Conservation (phyloP, 1,284 basidiomycete species). For the Ustilago esculenta region DNA sequence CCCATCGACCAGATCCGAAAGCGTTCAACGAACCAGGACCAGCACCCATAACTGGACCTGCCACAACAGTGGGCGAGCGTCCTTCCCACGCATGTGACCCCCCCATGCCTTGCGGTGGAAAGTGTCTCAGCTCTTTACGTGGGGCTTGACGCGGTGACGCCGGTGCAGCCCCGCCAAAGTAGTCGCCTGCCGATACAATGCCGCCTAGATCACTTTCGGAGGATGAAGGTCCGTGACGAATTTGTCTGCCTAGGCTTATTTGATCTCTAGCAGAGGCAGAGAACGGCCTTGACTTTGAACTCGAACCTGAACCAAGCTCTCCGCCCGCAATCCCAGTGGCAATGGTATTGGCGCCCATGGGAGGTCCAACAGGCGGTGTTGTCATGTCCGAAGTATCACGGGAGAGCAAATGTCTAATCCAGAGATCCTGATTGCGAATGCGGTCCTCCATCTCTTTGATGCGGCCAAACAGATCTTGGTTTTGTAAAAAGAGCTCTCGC, state of each 20-base stretch:
- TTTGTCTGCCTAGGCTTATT: conserved; percentile 1
- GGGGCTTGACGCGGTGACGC: conserved; percentile 23
- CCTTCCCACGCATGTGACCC: conserved; percentile 15
- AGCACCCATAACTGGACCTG: conserved; percentile 1
- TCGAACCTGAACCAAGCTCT: neutral
- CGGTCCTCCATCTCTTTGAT: conserved; percentile 46
- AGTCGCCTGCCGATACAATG: conserved; percentile 2
- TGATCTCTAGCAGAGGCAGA: conserved; percentile 9
- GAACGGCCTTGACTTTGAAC: conserved; percentile 2
- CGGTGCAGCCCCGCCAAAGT: conserved; percentile 14
- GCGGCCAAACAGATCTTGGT: conserved; percentile 42
- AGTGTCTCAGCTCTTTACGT: conserved; percentile 15
- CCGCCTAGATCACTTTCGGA: conserved; percentile 10
- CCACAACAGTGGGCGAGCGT: conserved; percentile 3
- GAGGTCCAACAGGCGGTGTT: conserved; percentile 19
- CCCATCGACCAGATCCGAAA: conserved; percentile 22
- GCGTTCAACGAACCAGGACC: neutral
- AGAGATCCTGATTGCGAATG: conserved; percentile 42
- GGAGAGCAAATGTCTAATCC: conserved; percentile 41
- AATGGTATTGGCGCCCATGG: conserved; percentile 2
- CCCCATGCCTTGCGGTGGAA: conserved; percentile 4
- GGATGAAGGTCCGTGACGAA: conserved; percentile 9
- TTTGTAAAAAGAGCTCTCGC: conserved; percentile 45
- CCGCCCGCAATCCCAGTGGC: conserved; percentile 6
- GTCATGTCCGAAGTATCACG: conserved; percentile 25